phyloP scores from a whole-genome alignment of 768 basidiomycete genomes.

The Collybiopsis luxurians region DNA sequence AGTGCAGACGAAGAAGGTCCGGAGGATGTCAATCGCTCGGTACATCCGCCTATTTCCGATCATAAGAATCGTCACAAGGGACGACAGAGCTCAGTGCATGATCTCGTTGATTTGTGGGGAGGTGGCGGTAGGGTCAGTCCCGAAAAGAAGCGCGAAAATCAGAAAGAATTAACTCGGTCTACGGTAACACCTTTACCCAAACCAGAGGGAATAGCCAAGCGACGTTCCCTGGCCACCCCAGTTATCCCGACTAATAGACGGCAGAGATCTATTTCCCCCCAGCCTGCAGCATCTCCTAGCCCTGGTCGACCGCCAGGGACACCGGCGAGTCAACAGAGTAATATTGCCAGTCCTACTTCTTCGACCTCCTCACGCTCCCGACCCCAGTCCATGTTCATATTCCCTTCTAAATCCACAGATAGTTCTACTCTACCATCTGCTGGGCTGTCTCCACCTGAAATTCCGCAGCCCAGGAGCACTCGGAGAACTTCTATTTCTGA shows the following conservation, averaged over 20 bases:
- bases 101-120: constrained; percentile 78
- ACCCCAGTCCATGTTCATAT: constrained; percentile 81
- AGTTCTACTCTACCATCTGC: constrained; percentile 30
- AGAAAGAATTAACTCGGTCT: constrained; percentile 5
- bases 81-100: constrained; percentile 81
- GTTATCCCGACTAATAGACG: constrained; percentile 2
- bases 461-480: constrained; percentile 36
- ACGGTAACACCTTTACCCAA: constrained; percentile 12
- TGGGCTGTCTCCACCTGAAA: constrained; percentile 45
- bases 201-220: constrained; percentile 1
- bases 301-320: not conserved
- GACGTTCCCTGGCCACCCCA: constrained; percentile 5
- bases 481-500: constrained; percentile 81
- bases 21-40: constrained; percentile 38
- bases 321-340: not conserved
- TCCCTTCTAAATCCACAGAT: constrained; percentile 54
- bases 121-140: constrained; percentile 10
- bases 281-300: constrained; percentile 18
- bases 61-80: constrained; percentile 40
- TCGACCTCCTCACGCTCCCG: constrained; percentile 48
- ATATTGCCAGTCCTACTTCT: constrained; percentile 17
- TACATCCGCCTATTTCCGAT: constrained; percentile 1
- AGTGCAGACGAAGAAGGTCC: constrained; percentile 61
- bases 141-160: constrained; percentile 12
- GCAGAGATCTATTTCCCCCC: constrained; percentile 19